Percentiles rank a stretch among this genome's conserved stretches.
phyloP scores from a whole-genome alignment of 2,329 filamentous ascomycete genomes.

The Fusarium equiseti region DNA sequence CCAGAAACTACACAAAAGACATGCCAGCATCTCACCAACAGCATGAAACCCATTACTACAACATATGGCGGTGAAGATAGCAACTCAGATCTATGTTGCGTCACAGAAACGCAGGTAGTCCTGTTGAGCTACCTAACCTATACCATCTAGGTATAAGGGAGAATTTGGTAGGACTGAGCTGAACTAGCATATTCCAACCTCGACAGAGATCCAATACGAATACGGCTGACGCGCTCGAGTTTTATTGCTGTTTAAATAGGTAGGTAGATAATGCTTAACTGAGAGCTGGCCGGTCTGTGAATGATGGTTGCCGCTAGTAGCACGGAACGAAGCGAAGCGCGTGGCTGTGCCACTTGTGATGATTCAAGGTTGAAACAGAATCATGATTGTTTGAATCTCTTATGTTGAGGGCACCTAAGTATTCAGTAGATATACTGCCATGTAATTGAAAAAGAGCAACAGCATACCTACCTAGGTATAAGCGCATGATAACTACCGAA shows the following conservation, averaged over 20 bases:
- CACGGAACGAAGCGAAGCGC: slow-evolving; percentile 24
- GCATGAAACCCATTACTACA: not conserved
- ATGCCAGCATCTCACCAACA: no score
- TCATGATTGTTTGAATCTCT: not conserved
- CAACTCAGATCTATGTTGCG: not conserved
- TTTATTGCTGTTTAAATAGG: not conserved
- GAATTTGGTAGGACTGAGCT: not conserved
- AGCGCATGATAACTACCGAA: not conserved
- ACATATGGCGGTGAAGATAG: not conserved
- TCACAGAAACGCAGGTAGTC: not conserved
- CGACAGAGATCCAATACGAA: not conserved
- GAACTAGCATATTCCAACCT: not conserved
- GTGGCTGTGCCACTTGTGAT: slow-evolving; percentile 28
- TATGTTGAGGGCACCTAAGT: not conserved
- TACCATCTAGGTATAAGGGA: not conserved
- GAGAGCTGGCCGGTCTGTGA: slow-evolving; percentile 20
- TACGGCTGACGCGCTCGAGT: not conserved
- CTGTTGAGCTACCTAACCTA: not conserved
- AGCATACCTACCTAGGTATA: not conserved
- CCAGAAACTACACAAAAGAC: not conserved
- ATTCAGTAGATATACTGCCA: not conserved
- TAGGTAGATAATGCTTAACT: not conserved
- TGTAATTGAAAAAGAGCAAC: not conserved
- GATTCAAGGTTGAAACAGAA: not conserved
- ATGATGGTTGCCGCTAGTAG: slow-evolving; percentile 16